A percentile compares a stretch with the other conserved stretches of the same genome.
phyloP scores from a whole-genome alignment of 768 basidiomycete species.

The Collybiopsis confluens region DNA sequence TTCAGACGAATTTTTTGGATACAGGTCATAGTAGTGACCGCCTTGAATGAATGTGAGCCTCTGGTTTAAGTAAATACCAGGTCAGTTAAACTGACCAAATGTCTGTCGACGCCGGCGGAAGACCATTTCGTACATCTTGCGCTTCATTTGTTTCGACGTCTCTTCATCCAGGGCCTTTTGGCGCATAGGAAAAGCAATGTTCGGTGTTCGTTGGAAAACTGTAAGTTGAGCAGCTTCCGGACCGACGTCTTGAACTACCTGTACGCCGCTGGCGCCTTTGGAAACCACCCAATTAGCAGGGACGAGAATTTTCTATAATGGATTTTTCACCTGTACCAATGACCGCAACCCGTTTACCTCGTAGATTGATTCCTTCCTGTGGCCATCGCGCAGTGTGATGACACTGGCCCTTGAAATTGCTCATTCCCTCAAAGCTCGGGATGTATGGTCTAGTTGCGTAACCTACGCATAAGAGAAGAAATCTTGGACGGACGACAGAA shows the following conservation, averaged over 20 bases:
- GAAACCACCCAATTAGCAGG: constrained; percentile 13
- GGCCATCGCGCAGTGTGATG: constrained; percentile 23
- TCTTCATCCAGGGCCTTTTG: constrained; percentile 12
- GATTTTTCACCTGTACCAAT: constrained; percentile 18
- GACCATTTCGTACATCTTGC: constrained; percentile 15
- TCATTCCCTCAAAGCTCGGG: constrained; percentile 19
- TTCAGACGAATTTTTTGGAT: constrained; percentile 11
- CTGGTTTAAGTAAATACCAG: no score
- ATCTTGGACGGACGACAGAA: constrained; percentile 12
- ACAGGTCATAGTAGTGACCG: constrained; percentile 15
- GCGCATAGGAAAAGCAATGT: constrained; percentile 20
- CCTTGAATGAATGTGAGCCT: not conserved
- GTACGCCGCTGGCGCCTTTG: constrained; percentile 14
- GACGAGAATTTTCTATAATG: constrained; percentile 18
- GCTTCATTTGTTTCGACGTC: constrained; percentile 14
- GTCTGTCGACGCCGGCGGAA: constrained; percentile 20
- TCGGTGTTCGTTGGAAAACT: constrained; percentile 25
- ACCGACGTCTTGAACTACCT: constrained; percentile 18
- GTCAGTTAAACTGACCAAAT: constrained; percentile 6
- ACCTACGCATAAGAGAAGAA: constrained; percentile 21
- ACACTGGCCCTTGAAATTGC: constrained; percentile 17
- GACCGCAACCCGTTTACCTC: constrained; percentile 22
- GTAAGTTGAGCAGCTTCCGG: constrained; percentile 19
- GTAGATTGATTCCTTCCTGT: constrained; percentile 17
- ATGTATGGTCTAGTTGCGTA: constrained; percentile 19